Evolutionary conservation across 139 green algal species (phyloP), one percentile per base, ranked within the genome.

Genomic region (Tetraselmis striata): DNA sequence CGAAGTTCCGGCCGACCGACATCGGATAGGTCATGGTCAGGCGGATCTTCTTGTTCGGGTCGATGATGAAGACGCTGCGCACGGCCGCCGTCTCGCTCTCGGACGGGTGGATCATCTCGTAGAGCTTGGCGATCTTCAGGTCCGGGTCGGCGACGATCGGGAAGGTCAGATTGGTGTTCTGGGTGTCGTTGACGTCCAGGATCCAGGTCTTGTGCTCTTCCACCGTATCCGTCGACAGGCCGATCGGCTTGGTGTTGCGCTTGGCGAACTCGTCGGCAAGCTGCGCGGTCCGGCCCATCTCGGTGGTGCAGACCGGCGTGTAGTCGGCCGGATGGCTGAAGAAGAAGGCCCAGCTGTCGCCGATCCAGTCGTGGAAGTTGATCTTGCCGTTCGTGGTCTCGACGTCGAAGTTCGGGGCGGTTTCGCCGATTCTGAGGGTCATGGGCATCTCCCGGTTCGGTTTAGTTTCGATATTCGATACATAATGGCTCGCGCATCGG

Each of bases 251-350:
- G 24, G 24, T 2, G 74, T 26, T 28, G 22, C 74, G 74, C 74
- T 77, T 77, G 24, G 27, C 22, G 74, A 77, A 77, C 74, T 77
- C 74, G 2, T 26, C 23, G 74, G 18, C 2, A 23, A 77, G 18
- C 74, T 23, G 2, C 74, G 78, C 78, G 18, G 29, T 31, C 2
- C 30, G 30, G 11, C 78, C 78, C 31, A 82, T 30, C 32, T 82
- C 78, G 11, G 78, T 82, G 2, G 78, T 82, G 78, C 78, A 82
- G 5, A 82, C 78, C 25, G 78, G 78, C 5, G 78, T 82, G 78
- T 76, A 82, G 32, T 82, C 78, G 5, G 31, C 28, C 28, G 78
- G 78, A 32, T 82, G 78, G 31, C 28, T 67, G 78, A 82, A 82
- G 31, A 82, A 31, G 31, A 82, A 23, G 31, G 31, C 78, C 78